A percentile compares a stretch with the other conserved stretches of the same genome.
These are phyloP conservation scores for Echinosophora koreensis DNA, from an alignment of 306 rosid genomes.

Conservation along the genomic window DNA sequence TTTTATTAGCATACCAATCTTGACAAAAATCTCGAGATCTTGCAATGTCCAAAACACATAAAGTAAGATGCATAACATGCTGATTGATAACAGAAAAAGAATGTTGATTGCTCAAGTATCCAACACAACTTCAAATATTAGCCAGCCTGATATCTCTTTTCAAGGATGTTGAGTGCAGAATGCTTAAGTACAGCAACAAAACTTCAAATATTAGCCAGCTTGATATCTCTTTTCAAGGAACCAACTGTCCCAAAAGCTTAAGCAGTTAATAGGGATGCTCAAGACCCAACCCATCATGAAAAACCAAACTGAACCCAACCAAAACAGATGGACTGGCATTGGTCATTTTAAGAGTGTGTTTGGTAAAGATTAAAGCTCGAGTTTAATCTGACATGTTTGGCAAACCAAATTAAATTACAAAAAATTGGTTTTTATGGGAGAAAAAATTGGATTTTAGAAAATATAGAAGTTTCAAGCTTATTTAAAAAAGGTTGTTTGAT, in stretches of 20 bases:
- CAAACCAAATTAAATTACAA: no score
- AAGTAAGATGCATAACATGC: constrained; percentile 29
- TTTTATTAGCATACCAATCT: constrained; percentile 36
- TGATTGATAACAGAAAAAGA: constrained; percentile 19
- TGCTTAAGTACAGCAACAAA: not conserved
- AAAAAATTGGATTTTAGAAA: no score
- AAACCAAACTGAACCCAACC: constrained; percentile 13
- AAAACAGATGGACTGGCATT: constrained; percentile 12
- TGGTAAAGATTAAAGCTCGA: no score
- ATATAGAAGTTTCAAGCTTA: no score
- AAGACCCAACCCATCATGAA: not conserved
- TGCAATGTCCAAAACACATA: constrained; percentile 9
- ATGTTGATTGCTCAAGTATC: not conserved
- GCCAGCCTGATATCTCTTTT: constrained; percentile 27
- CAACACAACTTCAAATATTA: constrained; percentile 29
- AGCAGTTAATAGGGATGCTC: not conserved
- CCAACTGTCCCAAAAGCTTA: constrained; percentile 8
- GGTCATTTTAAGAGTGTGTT: not conserved
- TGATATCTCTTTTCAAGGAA: constrained; percentile 24
- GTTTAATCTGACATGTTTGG: no score
- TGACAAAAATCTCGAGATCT: constrained; percentile 22
- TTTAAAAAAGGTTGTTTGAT: no score
- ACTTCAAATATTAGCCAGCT: constrained; percentile 25
- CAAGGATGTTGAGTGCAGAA: not conserved
- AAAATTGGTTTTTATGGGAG: no score